phyloP scores from a whole-genome alignment of 148 eudicot genomes.

The Silene uniflora region DNA sequence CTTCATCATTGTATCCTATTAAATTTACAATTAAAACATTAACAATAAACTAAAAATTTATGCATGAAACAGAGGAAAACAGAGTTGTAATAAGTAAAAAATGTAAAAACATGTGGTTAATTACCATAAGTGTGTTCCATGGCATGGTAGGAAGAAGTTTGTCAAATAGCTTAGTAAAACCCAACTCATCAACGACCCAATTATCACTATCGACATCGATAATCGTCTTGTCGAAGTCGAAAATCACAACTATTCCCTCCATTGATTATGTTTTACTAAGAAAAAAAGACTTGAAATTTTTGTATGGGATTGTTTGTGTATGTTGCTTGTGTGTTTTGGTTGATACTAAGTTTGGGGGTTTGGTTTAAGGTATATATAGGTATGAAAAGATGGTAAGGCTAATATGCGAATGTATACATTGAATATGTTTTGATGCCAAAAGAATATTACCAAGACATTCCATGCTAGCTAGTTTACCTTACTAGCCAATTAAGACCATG shows the following conservation, averaged over 20 bases:
- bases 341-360: conserved; percentile 63
- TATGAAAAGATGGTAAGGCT: neutral
- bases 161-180: conserved; percentile 64
- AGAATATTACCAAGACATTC: conserved; percentile 10
- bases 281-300: neutral
- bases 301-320: neutral
- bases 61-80: neutral
- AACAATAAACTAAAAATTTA: neutral
- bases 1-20: conserved; percentile 71
- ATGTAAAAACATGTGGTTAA: neutral
- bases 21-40: neutral
- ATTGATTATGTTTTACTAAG: neutral
- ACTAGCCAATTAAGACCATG: neutral
- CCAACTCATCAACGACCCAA: conserved; percentile 42
- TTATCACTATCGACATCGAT: conserved; percentile 37
- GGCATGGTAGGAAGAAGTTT: conserved; percentile 79
- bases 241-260: conserved; percentile 4
- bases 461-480: neutral
- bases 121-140: conserved; percentile 63
- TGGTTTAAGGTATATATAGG: neutral
- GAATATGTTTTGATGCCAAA: conserved; percentile 8
- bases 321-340: conserved; percentile 31
- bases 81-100: neutral
- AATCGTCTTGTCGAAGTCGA: conserved; percentile 28
- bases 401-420: conserved; percentile 5